Evolutionary conservation across 129 eudicot species (phyloP).

Genomic region (Flaveria trinervia): DNA sequence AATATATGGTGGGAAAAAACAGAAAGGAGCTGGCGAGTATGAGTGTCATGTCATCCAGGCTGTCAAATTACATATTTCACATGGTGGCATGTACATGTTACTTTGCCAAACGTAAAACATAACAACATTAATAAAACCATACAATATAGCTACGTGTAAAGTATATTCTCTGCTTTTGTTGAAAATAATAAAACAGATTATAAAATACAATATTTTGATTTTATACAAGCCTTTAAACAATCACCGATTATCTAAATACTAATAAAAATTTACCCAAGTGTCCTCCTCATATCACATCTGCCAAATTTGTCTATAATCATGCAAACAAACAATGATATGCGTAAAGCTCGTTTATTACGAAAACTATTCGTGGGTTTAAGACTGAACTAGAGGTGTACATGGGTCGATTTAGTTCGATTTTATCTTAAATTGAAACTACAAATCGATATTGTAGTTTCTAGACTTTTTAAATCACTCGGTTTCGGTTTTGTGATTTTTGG

Average conservation of each 20-base stretch:
- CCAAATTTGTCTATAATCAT: background rate
- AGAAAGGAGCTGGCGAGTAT: conserved; percentile 21
- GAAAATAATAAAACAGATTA: background rate
- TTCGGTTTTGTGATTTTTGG: no score
- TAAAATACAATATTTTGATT: background rate
- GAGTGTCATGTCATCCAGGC: conserved; percentile 27
- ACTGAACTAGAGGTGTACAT: no score
- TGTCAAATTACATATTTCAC: conserved; percentile 29
- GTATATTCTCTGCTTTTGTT: background rate
- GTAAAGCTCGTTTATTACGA: no score
- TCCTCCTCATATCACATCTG: background rate
- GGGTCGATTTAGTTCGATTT: no score
- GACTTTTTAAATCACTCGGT: no score
- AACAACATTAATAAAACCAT: background rate
- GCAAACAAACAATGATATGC: background rate
- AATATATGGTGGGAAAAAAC: background rate
- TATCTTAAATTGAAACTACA: no score
- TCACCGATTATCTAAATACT: background rate
- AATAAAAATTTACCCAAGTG: background rate
- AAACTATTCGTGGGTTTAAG: no score
- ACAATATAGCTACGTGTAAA: background rate
- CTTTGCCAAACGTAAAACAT: conserved; percentile 24
- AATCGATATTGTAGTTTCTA: no score
- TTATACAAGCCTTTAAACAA: background rate
- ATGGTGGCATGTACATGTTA: conserved; percentile 33